Percentiles rank a stretch among this genome's conserved stretches.
Conservation (phyloP, 148 eudicot species). For the Amaranthus palmeri region DNA sequence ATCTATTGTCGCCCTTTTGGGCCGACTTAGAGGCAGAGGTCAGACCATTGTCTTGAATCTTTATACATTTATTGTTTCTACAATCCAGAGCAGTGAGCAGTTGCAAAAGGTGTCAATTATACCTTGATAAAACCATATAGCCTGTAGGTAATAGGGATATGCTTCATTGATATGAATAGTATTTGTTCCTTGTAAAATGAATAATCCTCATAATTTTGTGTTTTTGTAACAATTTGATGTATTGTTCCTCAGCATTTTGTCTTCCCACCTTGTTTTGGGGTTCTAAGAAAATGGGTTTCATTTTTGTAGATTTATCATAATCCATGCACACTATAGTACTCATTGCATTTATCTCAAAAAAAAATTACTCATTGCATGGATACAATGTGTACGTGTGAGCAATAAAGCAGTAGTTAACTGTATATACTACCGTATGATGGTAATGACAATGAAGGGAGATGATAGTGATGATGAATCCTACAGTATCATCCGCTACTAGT, state of each 20-base stretch:
- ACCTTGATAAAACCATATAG: not conserved
- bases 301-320: not conserved
- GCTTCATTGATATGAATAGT: constrained; percentile 11
- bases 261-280: not conserved
- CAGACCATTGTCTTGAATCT: not conserved
- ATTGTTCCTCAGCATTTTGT: not conserved
- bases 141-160: constrained; percentile 1
- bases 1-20: constrained; percentile 16
- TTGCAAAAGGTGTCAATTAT: constrained; percentile 11
- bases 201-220: constrained; percentile 17
- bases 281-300: not conserved
- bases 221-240: not conserved
- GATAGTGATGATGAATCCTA: too few species aligned
- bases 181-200: constrained; percentile 16
- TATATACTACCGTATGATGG: too few species aligned
- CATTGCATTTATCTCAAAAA: too few species aligned
- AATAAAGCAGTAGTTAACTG: too few species aligned
- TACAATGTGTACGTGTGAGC: too few species aligned
- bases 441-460: too few species aligned
- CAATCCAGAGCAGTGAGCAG: constrained; percentile 5
- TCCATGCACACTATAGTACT: too few species aligned
- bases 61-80: constrained; percentile 21
- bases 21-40: not conserved
- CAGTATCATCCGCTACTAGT: too few species aligned
- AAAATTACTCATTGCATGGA: too few species aligned